Evolutionary conservation across 768 basidiomycete species (phyloP), one percentile per base, ranked within the genome.

Genomic region (Xerocomellus amylosporus): DNA sequence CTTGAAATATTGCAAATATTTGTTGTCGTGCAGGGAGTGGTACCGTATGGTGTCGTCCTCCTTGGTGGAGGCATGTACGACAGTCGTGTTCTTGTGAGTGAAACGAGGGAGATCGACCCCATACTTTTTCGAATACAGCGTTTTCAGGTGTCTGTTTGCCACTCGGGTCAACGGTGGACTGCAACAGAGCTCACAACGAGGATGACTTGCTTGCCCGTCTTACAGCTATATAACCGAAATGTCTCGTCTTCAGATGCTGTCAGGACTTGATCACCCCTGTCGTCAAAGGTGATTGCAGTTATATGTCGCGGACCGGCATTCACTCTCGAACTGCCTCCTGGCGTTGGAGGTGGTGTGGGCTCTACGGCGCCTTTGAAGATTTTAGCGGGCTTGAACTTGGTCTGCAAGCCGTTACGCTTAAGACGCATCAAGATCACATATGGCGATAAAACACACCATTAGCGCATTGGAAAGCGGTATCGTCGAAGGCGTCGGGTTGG

Each of bases 11-110:
- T 88, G 85, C 31, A 98, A 74, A 70, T 94, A 99, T 68, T 89
- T 93, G 79, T 97, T 98, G 79, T 96, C 93, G 71, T 98, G 93
- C 46, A 96, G 70, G 2, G 92, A 95, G 64, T 96, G 92, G 71
- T 98, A 98, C 42, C 97, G 85, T 60, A 98, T 83, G 0, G 90
- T 93, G 67, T 98, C 92, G 70, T 98, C 91, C 70, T 90, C 90
- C 69, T 96, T 98, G 17, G 95, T 98, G 5, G 92, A 95, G 8
- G 95, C 90, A 64, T 98, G 85, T 3, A 98, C 68, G 44, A 98
- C 87, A 4, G 87, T 84, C 0, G 85, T 84, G 60, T 83, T 86
- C 67, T 90, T 90, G 75, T 98, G 97, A 0, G 96, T 98, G 65
- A 98, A 97, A 4, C 96, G 84, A 20, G 94, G 92, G 19, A 95